phyloP scores from a whole-genome alignment of 768 basidiomycete genomes.

The Serendipita indica region DNA sequence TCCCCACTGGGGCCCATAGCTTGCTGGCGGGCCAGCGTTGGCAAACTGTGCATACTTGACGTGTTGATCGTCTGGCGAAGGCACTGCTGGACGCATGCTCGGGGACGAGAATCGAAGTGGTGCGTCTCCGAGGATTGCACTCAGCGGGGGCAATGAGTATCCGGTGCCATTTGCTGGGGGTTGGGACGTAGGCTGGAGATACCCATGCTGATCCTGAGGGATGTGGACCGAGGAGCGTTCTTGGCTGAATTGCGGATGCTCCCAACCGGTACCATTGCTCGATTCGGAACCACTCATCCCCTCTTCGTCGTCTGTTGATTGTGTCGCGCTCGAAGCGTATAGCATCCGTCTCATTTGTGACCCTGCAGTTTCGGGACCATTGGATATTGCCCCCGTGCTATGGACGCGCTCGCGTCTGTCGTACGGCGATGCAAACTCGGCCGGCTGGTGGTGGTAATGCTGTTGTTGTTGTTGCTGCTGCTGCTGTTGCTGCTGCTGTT shows the following conservation, averaged over 20 bases:
- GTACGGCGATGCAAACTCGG: background rate
- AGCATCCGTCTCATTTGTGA: background rate
- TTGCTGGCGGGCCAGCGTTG: conserved; percentile 7
- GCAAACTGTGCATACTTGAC: conserved; percentile 3
- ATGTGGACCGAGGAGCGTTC: background rate
- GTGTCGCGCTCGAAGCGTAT: background rate
- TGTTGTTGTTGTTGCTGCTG: too few species aligned
- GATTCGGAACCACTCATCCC: conserved; percentile 7
- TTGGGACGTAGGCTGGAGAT: background rate
- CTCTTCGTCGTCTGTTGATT: background rate
- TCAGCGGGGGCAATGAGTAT: conserved; percentile 7
- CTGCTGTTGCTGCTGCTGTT: too few species aligned
- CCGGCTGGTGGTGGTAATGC: too few species aligned
- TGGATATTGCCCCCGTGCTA: background rate
- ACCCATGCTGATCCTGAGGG: background rate
- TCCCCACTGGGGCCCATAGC: conserved; percentile 4
- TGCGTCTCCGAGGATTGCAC: background rate
- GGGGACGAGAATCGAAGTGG: background rate
- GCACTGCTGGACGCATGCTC: background rate
- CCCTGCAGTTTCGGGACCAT: background rate
- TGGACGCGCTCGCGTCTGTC: background rate
- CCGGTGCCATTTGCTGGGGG: background rate
- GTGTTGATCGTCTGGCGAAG: background rate
- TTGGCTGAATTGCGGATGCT: background rate
- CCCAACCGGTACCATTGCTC: conserved; percentile 8